These are phyloP conservation scores for Penicillium cinerascens DNA, from an alignment of 495 filamentous ascomycete species.

Conservation along the genomic window DNA sequence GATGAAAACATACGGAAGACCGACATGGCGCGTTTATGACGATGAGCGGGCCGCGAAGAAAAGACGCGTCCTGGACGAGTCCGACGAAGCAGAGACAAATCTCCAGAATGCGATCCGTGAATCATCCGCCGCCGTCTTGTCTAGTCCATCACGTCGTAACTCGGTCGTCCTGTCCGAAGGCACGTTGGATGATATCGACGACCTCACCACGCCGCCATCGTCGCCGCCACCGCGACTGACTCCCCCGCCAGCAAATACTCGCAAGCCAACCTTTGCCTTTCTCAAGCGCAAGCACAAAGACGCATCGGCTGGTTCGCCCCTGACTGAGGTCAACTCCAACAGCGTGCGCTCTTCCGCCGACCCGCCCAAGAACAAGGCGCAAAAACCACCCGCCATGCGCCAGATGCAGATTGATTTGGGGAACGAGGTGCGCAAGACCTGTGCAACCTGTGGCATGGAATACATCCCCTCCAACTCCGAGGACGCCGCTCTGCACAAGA, in stretches of 20 bases:
- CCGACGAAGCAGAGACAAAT: constrained; percentile 46
- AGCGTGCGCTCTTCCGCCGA: constrained; percentile 43
- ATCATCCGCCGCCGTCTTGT: constrained; percentile 46
- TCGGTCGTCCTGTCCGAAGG: constrained; percentile 46
- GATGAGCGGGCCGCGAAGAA: constrained; percentile 46
- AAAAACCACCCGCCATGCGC: constrained; percentile 42
- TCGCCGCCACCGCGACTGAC: constrained; percentile 55
- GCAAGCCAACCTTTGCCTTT: constrained; percentile 51
- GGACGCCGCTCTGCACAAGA: constrained; percentile 61
- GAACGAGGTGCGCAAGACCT: constrained; percentile 55
- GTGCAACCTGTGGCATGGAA: constrained; percentile 65
- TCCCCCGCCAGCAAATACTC: constrained; percentile 53
- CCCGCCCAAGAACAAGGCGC: constrained; percentile 33
- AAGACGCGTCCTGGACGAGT: constrained; percentile 45
- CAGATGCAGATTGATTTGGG: constrained; percentile 70
- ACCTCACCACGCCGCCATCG: constrained; percentile 49
- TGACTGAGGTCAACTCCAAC: constrained; percentile 52
- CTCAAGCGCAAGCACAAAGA: constrained; percentile 53
- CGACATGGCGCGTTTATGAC: constrained; percentile 48
- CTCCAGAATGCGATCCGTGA: constrained; percentile 48
- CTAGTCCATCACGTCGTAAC: constrained; percentile 49
- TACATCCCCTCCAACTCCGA: constrained; percentile 65
- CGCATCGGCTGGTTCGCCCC: constrained; percentile 32
- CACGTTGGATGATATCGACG: constrained; percentile 42
- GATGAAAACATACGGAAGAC: constrained; percentile 53